phyloP scores from a whole-genome alignment of 345 rosid species.

The Syzygium aromaticum region DNA sequence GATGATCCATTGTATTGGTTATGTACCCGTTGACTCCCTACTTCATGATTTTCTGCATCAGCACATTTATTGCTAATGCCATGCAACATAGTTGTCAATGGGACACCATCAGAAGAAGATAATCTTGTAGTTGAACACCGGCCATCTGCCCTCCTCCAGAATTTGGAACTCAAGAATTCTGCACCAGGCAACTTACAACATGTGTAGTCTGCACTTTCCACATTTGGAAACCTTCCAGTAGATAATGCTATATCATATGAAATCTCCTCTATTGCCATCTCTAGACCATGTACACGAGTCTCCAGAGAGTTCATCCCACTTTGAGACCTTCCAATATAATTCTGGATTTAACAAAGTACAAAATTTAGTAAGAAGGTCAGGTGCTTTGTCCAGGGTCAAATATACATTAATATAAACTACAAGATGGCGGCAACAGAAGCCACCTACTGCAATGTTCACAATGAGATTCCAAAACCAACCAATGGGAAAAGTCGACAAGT shows the following conservation, averaged over 20 bases:
- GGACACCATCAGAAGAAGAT: conserved; percentile 23
- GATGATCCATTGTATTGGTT: conserved; percentile 12
- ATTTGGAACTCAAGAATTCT: conserved; percentile 74
- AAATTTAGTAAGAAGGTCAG: not conserved
- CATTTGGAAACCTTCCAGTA: conserved; percentile 47
- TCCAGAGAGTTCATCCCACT: conserved; percentile 74
- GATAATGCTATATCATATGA: conserved; percentile 61
- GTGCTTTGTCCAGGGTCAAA: conserved; percentile 1
- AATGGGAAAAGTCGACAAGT: not conserved
- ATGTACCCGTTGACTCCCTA: conserved; percentile 18
- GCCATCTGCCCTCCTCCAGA: conserved; percentile 74
- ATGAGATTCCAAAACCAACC: not conserved
- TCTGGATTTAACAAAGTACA: conserved; percentile 29
- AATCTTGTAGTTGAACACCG: conserved; percentile 29
- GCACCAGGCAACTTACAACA: conserved; percentile 88
- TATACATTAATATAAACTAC: not conserved
- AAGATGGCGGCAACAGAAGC: not conserved
- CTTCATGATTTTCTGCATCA: conserved; percentile 9
- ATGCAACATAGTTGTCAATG: not conserved
- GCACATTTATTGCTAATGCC: not conserved
- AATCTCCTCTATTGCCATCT: conserved; percentile 82
- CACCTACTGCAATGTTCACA: not conserved
- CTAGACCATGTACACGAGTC: conserved; percentile 77
- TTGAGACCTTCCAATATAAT: conserved; percentile 86
- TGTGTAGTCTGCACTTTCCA: conserved; percentile 37